Conservation (phyloP, 352 stramenopile species). For the Phytophthora sp. region DNA sequence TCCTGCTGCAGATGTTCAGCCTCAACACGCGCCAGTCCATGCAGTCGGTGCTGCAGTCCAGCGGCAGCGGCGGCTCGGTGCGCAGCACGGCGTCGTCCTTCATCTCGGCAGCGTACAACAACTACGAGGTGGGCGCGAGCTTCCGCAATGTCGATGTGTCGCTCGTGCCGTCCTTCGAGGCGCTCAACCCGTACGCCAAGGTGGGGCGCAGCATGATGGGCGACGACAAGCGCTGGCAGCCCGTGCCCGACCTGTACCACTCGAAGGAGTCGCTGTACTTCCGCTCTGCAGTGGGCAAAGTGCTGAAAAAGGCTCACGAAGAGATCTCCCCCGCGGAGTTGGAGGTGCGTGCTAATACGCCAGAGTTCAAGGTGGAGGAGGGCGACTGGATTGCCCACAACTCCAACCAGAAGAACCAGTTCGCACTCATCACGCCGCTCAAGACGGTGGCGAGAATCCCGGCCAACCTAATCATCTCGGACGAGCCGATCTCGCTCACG, state of each 20-base stretch:
- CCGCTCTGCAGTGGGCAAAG: slow-evolving; percentile 69
- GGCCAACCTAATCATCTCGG: slow-evolving; percentile 68
- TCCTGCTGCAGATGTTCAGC: slow-evolving; percentile 40
- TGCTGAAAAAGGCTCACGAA: slow-evolving; percentile 80
- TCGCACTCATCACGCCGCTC: slow-evolving; percentile 78
- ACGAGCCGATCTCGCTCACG: slow-evolving; percentile 44
- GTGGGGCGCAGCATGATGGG: slow-evolving; percentile 42
- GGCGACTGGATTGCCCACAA: slow-evolving; percentile 89
- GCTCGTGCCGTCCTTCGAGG: slow-evolving; percentile 71
- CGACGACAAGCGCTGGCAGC: slow-evolving; percentile 78
- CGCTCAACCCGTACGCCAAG: slow-evolving; percentile 81
- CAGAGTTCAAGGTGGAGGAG: slow-evolving; percentile 87
- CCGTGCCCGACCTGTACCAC: slow-evolving; percentile 72
- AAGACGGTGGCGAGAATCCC: slow-evolving; percentile 85
- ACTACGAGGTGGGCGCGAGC: slow-evolving; percentile 34
- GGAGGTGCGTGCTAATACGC: slow-evolving; percentile 89
- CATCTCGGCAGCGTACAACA: slow-evolving; percentile 44
- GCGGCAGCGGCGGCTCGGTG: slow-evolving; percentile 16
- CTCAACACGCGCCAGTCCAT: slow-evolving; percentile 45
- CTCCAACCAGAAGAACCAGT: slow-evolving; percentile 76
- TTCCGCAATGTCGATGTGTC: slow-evolving; percentile 51
- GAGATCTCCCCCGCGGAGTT: slow-evolving; percentile 84
- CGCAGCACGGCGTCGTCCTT: slow-evolving; percentile 38
- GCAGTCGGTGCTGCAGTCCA: slow-evolving; percentile 40
- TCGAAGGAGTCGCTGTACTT: slow-evolving; percentile 86